Evolutionary conservation across 83 land plant genomes (phyloP).

Genomic region (Larix sibirica): DNA sequence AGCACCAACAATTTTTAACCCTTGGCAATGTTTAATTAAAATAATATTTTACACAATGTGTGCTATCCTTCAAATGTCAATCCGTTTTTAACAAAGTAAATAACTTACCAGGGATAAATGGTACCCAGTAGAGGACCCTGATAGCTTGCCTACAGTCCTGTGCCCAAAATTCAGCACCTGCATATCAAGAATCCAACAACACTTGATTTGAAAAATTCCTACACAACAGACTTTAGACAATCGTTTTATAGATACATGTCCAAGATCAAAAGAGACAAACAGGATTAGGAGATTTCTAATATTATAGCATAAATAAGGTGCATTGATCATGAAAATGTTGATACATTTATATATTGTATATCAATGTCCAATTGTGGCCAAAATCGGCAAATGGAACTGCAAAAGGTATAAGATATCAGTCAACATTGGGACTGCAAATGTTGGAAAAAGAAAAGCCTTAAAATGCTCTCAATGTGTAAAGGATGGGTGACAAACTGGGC

Average conservation of each 20-base stretch:
- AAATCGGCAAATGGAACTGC: too few relatives aligned
- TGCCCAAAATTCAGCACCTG: conserved; percentile 82
- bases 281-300: background rate
- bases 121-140: conserved; percentile 56
- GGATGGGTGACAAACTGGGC: too few relatives aligned
- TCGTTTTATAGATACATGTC: too few relatives aligned
- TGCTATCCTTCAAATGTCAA: background rate
- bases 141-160: conserved; percentile 60
- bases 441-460: too few relatives aligned
- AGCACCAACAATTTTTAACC: background rate
- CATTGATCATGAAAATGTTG: too few relatives aligned
- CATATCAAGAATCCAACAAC: conserved; percentile 12
- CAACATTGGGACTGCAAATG: too few relatives aligned
- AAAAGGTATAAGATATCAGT: too few relatives aligned
- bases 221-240: background rate
- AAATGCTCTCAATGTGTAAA: too few relatives aligned
- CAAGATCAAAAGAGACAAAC: background rate
- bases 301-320: background rate
- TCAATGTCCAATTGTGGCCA: too few relatives aligned
- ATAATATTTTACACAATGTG: background rate
- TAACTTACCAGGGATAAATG: conserved; percentile 49
- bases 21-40: background rate
- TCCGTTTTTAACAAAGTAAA: background rate
- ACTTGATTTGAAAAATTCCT: background rate
- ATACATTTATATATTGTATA: too few relatives aligned